These are phyloP conservation scores for Gamarada debralockiae DNA, from an alignment of 495 filamentous ascomycete genomes.

Conservation along the genomic window DNA sequence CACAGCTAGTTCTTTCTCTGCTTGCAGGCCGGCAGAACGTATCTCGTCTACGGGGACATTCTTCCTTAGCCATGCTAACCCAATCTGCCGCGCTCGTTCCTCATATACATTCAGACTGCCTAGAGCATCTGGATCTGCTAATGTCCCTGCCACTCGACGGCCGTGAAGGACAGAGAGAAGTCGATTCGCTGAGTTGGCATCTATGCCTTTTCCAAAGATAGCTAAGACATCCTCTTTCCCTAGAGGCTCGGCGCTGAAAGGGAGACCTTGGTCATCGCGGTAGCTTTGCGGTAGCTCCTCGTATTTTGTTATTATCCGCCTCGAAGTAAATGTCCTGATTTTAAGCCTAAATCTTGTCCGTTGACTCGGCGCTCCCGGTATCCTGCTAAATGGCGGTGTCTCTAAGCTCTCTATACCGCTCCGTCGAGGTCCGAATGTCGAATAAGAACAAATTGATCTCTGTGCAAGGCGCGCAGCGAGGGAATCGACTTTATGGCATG, in stretches of 20 bases:
- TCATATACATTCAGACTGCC: slow-evolving; percentile 30
- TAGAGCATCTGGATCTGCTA: slow-evolving; percentile 49
- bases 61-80: slow-evolving; percentile 63
- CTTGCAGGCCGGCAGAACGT: slow-evolving; percentile 45
- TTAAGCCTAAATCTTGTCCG: not conserved
- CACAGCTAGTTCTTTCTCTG: slow-evolving; percentile 49
- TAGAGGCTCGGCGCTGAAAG: slow-evolving; percentile 42
- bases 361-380: not conserved
- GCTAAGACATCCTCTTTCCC: slow-evolving; percentile 48
- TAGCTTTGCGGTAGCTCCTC: slow-evolving; percentile 43
- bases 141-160: slow-evolving; percentile 69
- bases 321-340: slow-evolving; percentile 10
- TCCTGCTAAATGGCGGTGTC: not conserved
- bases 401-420: not conserved
- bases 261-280: slow-evolving; percentile 40
- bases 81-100: slow-evolving; percentile 36
- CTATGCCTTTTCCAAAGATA: slow-evolving; percentile 58
- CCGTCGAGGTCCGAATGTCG: slow-evolving; percentile 4
- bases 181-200: slow-evolving; percentile 52
- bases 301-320: slow-evolving; percentile 28
- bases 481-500: slow-evolving; percentile 20
- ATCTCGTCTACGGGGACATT: slow-evolving; percentile 75
- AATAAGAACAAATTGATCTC: slow-evolving; percentile 11
- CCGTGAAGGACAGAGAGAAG: slow-evolving; percentile 68
- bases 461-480: slow-evolving; percentile 17